Base-by-base conservation (phyloP, 352 stramenopile species). In the Pythium insidiosum region DNA sequence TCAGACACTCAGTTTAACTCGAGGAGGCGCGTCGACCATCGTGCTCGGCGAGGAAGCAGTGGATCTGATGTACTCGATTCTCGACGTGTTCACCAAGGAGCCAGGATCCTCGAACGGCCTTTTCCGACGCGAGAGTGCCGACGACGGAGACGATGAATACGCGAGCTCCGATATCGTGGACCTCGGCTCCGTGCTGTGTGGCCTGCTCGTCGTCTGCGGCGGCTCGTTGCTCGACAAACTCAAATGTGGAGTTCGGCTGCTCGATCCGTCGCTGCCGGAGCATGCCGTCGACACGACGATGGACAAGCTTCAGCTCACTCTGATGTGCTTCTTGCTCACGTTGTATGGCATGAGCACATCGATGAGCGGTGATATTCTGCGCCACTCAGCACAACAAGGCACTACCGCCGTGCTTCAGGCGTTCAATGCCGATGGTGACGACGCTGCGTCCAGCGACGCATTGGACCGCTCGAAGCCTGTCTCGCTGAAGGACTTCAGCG, bases 261-360 rank as follows among this genome's bases (percentile, higher is more conserved):
- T 67, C 15, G 49, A 59, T 15, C 42, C 63, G n/a, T 43, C 33
- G 1, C 48, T 68, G 6, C 50, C 57, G 12, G 47, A 67, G 6
- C 54, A 85, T 15, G 21, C 47, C 4, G 55, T 63, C 5, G 58
- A 60, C n/a, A 66, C 79, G 5, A 60, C 61, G 21, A 45, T 87
- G 13, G 68, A 80, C 42, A 85, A 61, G 1, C 66, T 90, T 37
- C 78, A 72, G 56, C 67, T 62, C 6, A 71, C 53, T 41, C 62
- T 92, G 19, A 86, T 68, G 58, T 79, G 69, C 43, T 88, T 87
- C 47, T 56, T 92, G 18, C 89, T 92, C 63, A 66, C 73, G 10
- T 87, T 92, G 38, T 92, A 89, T 53, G 79, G 72, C 22, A 85
- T 92, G 58, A 89, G 74, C 29, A 86, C 69, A 46, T 89, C 76